These are phyloP conservation scores for Penicillium samsonianum DNA, from an alignment of 495 filamentous ascomycete species.

Conservation along the genomic window DNA sequence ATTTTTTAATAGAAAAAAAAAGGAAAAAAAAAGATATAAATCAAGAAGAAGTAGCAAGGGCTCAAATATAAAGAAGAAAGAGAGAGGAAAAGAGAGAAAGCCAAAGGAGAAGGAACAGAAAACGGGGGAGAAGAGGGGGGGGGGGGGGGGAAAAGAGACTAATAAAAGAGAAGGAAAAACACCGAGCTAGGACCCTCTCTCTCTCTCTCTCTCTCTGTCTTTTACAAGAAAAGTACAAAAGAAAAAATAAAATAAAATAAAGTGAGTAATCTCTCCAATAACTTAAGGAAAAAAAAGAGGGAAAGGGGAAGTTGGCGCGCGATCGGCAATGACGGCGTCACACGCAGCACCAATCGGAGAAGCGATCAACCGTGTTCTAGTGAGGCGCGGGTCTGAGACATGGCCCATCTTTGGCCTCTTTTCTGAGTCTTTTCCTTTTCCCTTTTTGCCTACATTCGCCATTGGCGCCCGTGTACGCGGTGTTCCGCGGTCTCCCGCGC, in stretches of 20 bases:
- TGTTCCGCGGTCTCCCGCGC: conserved; percentile 9
- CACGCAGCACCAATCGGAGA: conserved; percentile 33
- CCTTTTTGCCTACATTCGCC: conserved; percentile 10
- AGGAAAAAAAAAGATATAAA: background rate
- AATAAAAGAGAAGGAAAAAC: conserved; percentile 15
- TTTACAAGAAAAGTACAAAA: conserved; percentile 8
- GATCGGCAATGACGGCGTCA: conserved; percentile 45
- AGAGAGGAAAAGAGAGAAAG: conserved; percentile 12
- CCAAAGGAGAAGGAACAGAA: conserved; percentile 4
- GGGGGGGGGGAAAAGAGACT: conserved; percentile 13
- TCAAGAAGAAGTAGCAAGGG: background rate
- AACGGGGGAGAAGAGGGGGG: conserved; percentile 13
- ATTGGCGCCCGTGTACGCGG: conserved; percentile 22
- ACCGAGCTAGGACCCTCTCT: conserved; percentile 11
- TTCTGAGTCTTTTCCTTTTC: conserved; percentile 18
- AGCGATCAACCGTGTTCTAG: conserved; percentile 21
- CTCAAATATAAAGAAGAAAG: conserved; percentile 10
- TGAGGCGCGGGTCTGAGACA: conserved; percentile 34
- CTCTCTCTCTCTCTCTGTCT: background rate
- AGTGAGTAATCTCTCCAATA: conserved; percentile 11
- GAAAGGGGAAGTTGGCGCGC: conserved; percentile 43
- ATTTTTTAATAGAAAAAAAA: background rate
- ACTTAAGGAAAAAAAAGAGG: conserved; percentile 6
- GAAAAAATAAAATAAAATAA: conserved; percentile 8
- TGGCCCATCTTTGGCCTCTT: conserved; percentile 10